Percentiles rank a stretch among this genome's conserved stretches.
phyloP scores from a whole-genome alignment of 805 yeast species.

The Saccharomycopsis schoenii region DNA sequence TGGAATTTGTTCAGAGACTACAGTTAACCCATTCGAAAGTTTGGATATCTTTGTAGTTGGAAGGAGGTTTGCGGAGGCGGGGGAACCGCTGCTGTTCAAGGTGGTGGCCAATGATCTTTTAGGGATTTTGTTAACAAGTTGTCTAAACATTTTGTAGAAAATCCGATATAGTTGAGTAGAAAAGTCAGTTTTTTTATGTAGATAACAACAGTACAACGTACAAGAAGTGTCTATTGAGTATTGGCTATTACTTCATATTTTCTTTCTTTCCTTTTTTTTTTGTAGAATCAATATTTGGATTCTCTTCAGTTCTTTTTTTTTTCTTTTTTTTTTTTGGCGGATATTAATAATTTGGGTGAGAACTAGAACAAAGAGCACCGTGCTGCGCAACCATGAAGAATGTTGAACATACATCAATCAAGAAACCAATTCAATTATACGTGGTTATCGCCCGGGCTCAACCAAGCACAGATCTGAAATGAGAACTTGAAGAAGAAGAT shows the following conservation, averaged over 20 bases:
- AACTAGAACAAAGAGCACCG: not conserved
- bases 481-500: too few species aligned
- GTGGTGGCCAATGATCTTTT: not conserved
- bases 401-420: not conserved
- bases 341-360: not conserved
- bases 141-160: not conserved
- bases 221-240: too few species aligned
- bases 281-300: not conserved
- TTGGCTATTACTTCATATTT: too few species aligned
- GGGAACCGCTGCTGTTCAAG: constrained; percentile 6
- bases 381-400: not conserved
- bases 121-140: not conserved
- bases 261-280: not conserved
- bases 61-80: constrained; percentile 19
- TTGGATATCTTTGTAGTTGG: constrained; percentile 58
- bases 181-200: too few species aligned
- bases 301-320: not conserved
- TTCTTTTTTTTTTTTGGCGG: not conserved
- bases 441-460: too few species aligned
- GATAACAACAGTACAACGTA: too few species aligned
- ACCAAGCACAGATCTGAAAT: too few species aligned
- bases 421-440: not conserved
- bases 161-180: not conserved
- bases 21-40: constrained; percentile 85
- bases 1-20: constrained; percentile 84